A percentile compares a stretch with the other conserved stretches of the same genome.
These are phyloP conservation scores for Oryza australiensis DNA, from an alignment of 176 grass and related monocot genomes.

Conservation along the genomic window DNA sequence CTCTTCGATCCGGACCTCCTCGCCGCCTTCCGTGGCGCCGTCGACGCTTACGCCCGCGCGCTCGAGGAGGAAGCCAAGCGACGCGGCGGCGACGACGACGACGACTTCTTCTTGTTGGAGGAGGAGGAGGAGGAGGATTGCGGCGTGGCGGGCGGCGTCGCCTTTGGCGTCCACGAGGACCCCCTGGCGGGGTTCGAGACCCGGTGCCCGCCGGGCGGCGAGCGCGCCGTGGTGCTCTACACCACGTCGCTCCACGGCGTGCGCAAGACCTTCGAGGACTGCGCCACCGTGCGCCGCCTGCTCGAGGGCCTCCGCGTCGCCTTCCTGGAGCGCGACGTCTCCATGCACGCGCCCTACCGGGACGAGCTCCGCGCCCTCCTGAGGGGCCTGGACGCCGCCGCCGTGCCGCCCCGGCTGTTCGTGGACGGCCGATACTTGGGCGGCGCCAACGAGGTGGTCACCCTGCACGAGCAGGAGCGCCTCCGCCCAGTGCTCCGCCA, in stretches of 20 bases:
- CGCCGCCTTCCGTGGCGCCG: constrained; percentile 68
- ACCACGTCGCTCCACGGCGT: constrained; percentile 72
- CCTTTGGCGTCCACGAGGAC: neutral
- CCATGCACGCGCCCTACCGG: constrained; percentile 73
- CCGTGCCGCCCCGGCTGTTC: constrained; percentile 72
- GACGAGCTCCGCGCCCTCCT: constrained; percentile 67
- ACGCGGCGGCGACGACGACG: neutral
- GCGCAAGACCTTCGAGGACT: constrained; percentile 85
- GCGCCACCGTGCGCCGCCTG: constrained; percentile 56
- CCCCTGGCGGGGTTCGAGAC: constrained; percentile 49
- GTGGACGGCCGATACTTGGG: constrained; percentile 68
- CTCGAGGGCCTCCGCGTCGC: constrained; percentile 60
- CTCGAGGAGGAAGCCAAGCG: constrained; percentile 41
- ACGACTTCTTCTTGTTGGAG: neutral
- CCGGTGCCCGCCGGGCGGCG: constrained; percentile 63
- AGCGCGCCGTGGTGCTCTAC: constrained; percentile 67
- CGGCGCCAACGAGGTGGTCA: constrained; percentile 71
- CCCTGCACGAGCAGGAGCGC: constrained; percentile 61
- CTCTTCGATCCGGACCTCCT: constrained; percentile 95
- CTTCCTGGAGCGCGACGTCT: constrained; percentile 78
- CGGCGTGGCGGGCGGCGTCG: neutral
- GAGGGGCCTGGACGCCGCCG: neutral
- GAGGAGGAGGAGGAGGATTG: neutral
- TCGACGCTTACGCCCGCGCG: constrained; percentile 51
- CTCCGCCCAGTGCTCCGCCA: constrained; percentile 48